Percentiles rank a stretch among this genome's conserved stretches.
Evolutionary conservation across 805 yeast species (phyloP).

Genomic region (Spathaspora sp.): DNA sequence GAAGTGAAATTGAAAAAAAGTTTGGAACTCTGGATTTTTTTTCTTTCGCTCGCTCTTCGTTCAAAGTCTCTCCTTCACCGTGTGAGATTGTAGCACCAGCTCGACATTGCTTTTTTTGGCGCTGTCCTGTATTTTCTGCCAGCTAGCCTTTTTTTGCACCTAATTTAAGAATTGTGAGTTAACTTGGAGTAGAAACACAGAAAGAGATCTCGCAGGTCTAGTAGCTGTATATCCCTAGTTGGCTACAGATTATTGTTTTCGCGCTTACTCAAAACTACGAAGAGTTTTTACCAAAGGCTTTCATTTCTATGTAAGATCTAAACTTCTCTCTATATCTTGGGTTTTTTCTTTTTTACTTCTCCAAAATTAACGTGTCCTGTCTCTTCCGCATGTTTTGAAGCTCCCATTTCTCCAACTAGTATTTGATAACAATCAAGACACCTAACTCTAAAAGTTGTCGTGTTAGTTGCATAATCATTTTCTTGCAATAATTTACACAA

Average conservation of each 20-base stretch:
- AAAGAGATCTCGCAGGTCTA: too few relatives aligned
- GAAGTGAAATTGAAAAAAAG: background rate
- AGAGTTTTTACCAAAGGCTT: background rate
- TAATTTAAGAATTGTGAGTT: background rate
- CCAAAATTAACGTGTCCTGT: slow-evolving; percentile 65
- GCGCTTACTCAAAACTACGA: background rate
- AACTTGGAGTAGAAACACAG: too few relatives aligned
- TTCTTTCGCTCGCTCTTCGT: background rate
- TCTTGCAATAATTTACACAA: slow-evolving; percentile 45
- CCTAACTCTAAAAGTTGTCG: slow-evolving; percentile 51
- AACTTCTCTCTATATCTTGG: background rate
- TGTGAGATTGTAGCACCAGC: background rate
- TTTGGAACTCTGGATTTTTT: background rate
- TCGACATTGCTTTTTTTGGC: background rate
- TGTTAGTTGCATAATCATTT: slow-evolving; percentile 61
- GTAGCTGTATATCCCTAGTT: too few relatives aligned
- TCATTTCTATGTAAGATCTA: background rate
- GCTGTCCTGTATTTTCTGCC: background rate
- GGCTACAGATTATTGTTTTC: too few relatives aligned
- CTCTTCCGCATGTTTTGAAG: slow-evolving; percentile 57
- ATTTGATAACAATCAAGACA: slow-evolving; percentile 53
- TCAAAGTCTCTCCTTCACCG: background rate
- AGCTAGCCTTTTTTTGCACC: background rate
- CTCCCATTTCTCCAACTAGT: slow-evolving; percentile 62
- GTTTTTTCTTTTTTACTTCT: slow-evolving; percentile 32